phyloP scores from a whole-genome alignment of 257 asterid species.

The Catharanthus roseus region DNA sequence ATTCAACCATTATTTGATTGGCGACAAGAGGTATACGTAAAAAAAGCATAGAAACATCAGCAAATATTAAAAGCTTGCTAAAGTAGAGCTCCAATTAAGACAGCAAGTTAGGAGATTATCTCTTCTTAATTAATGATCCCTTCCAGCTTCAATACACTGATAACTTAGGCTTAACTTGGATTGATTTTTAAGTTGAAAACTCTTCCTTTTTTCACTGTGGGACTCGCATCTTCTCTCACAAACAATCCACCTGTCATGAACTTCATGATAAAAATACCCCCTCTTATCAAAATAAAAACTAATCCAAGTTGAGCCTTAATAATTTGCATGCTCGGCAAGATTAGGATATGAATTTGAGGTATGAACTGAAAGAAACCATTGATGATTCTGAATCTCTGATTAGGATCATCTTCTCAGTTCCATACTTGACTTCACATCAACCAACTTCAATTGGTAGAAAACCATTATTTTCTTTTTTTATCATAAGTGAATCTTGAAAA shows the following conservation, averaged over 20 bases:
- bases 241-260: too few species aligned
- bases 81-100: not conserved
- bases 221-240: too few species aligned
- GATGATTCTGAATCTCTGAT: not conserved
- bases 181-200: too few species aligned
- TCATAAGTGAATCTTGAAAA: not conserved
- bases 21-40: not conserved
- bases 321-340: not conserved
- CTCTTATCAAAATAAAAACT: too few species aligned
- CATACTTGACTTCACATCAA: not conserved
- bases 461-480: not conserved
- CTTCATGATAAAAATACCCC: too few species aligned
- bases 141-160: not conserved
- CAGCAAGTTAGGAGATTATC: not conserved
- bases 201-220: too few species aligned
- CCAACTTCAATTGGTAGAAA: not conserved
- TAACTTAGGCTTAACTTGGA: too few species aligned
- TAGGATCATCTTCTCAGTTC: not conserved
- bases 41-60: too few species aligned
- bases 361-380: not conserved
- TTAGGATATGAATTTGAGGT: not conserved
- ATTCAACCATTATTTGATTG: not conserved
- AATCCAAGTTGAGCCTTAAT: too few species aligned
- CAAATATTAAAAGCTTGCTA: not conserved
- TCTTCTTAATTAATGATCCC: not conserved